phyloP scores from a whole-genome alignment of 192 early-diverging fungal species.

The Powellomyces hirtus region DNA sequence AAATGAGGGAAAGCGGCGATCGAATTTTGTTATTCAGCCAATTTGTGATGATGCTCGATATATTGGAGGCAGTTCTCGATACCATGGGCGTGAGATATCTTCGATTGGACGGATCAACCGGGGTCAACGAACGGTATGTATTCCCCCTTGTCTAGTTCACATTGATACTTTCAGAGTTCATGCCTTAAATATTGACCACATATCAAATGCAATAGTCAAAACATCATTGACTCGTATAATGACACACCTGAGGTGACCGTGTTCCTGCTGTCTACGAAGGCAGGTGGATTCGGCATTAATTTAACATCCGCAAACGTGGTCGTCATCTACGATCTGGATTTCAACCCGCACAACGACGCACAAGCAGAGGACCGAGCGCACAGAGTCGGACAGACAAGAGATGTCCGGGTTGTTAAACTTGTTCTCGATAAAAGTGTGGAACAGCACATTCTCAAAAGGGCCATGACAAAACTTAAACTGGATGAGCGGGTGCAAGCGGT shows the following conservation, averaged over 20 bases:
- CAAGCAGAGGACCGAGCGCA: conserved; percentile 81
- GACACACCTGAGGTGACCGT: conserved; percentile 51
- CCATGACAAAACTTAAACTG: conserved; percentile 61
- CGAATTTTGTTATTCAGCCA: conserved; percentile 50
- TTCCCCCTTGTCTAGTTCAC: not conserved
- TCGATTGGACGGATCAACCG: conserved; percentile 38
- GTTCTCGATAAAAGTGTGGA: conserved; percentile 69
- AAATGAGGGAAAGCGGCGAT: conserved; percentile 40
- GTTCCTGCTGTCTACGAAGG: conserved; percentile 94
- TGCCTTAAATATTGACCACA: too few relatives aligned
- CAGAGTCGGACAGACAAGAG: conserved; percentile 79
- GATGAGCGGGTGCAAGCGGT: conserved; percentile 45
- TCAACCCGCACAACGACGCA: conserved; percentile 75
- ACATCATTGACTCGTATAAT: conserved; percentile 79
- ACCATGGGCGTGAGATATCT: conserved; percentile 36
- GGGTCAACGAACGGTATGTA: conserved; percentile 28
- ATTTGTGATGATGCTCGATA: conserved; percentile 58
- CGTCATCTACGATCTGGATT: conserved; percentile 82
- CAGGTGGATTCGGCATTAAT: conserved; percentile 97
- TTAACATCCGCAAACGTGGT: conserved; percentile 92
- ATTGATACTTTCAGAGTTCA: conserved; percentile 1
- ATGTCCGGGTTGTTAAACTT: conserved; percentile 74
- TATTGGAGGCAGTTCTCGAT: conserved; percentile 45
- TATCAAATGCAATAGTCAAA: conserved; percentile 38
- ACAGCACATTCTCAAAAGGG: conserved; percentile 60